A percentile compares a stretch with the other conserved stretches of the same genome.
These are phyloP conservation scores for Elasticomyces elasticus DNA, from an alignment of 495 filamentous ascomycete species.

Conservation along the genomic window DNA sequence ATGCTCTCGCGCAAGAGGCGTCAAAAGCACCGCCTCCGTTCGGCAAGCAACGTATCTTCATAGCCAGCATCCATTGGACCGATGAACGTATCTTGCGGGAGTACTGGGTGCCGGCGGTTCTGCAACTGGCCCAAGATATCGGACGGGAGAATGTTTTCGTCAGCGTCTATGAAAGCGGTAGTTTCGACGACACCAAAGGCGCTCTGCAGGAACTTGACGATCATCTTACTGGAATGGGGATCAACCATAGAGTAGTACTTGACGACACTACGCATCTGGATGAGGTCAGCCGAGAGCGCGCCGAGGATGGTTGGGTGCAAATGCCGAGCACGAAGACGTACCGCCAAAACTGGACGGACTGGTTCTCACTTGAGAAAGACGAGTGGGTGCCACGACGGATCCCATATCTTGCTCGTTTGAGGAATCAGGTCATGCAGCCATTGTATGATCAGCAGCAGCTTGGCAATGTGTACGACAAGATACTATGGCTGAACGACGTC, in stretches of 20 bases:
- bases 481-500: constrained; percentile 69
- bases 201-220: constrained; percentile 51
- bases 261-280: constrained; percentile 47
- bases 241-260: constrained; percentile 45
- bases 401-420: constrained; percentile 53
- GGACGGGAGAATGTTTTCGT: constrained; percentile 62
- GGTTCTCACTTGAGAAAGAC: constrained; percentile 22
- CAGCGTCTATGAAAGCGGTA: constrained; percentile 60
- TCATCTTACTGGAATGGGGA: constrained; percentile 42
- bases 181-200: constrained; percentile 59
- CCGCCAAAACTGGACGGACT: constrained; percentile 11
- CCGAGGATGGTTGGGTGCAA: constrained; percentile 47
- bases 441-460: constrained; percentile 38
- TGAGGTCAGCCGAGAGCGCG: constrained; percentile 35
- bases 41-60: constrained; percentile 39
- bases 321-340: constrained; percentile 28
- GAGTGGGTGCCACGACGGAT: constrained; percentile 51
- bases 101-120: constrained; percentile 46
- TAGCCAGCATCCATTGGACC: constrained; percentile 63
- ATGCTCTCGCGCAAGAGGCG: neutral
- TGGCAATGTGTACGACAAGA: constrained; percentile 52
- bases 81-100: constrained; percentile 51
- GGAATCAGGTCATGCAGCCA: constrained; percentile 47
- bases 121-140: constrained; percentile 31
- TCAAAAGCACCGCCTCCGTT: neutral